Percentiles rank a stretch among this genome's conserved stretches.
Conservation (phyloP, 768 basidiomycete species). For the Boletus coccyginus region DNA sequence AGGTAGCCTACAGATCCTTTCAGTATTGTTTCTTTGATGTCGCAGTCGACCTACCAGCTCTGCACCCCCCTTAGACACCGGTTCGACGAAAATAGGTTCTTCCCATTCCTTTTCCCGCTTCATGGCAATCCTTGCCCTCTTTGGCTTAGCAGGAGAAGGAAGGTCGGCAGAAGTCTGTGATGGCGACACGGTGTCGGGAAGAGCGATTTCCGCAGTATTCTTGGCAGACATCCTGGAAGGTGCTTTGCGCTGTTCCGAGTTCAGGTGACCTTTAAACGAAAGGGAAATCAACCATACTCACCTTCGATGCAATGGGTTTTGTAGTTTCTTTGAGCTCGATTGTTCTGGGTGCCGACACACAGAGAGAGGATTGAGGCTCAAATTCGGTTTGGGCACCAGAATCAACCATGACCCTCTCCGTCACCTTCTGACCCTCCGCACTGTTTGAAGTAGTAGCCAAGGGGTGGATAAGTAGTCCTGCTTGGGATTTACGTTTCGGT, state of each 20-base stretch:
- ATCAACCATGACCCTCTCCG: constrained; percentile 20
- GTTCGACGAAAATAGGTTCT: constrained; percentile 12
- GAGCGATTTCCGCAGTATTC: constrained; percentile 15
- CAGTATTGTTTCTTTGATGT: not conserved
- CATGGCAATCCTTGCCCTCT: constrained; percentile 28
- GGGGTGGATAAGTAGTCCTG: not conserved
- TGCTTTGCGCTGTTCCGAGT: constrained; percentile 29
- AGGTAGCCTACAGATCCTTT: constrained; percentile 8
- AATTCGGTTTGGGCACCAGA: constrained; percentile 29
- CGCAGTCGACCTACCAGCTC: constrained; percentile 17
- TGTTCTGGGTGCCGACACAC: constrained; percentile 10
- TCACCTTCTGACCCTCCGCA: not conserved
- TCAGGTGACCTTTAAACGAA: constrained; percentile 1
- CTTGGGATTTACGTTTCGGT: constrained; percentile 9
- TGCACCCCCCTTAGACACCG: not conserved
- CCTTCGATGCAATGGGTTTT: constrained; percentile 23
- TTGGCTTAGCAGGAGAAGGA: constrained; percentile 27
- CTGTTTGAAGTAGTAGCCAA: not conserved
- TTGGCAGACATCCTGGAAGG: constrained; percentile 17
- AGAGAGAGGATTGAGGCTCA: constrained; percentile 10
- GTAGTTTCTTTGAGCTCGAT: constrained; percentile 21
- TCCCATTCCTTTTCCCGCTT: constrained; percentile 30
- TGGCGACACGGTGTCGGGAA: constrained; percentile 10
- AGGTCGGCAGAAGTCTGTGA: constrained; percentile 15
- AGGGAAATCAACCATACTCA: not conserved